These are phyloP conservation scores for Saccharomyces pastorianus DNA, from an alignment of 1,139 yeast species.

Conservation along the genomic window DNA sequence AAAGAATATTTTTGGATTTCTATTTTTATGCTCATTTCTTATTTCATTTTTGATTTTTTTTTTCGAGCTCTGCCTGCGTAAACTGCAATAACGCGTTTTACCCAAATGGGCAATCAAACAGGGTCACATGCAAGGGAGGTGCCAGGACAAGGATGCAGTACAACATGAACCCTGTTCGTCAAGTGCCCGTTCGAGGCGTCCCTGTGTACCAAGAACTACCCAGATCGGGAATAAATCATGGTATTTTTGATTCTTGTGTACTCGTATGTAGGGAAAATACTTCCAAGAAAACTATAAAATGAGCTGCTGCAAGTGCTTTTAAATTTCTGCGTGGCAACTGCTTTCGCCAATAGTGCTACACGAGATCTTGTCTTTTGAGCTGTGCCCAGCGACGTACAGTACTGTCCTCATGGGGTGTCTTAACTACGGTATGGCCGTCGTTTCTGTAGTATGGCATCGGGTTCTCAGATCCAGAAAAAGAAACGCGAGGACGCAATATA, in stretches of 20 bases:
- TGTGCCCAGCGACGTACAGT: neutral
- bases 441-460: neutral
- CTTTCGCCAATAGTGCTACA: neutral
- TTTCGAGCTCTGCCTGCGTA: neutral
- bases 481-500: neutral
- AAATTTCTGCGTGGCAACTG: neutral
- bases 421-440: neutral
- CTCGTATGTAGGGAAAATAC: neutral
- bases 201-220: neutral
- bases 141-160: no score
- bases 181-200: neutral
- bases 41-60: neutral
- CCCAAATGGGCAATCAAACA: neutral
- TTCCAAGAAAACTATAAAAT: neutral
- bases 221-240: no score
- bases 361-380: neutral
- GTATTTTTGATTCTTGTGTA: neutral
- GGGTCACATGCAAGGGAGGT: neutral
- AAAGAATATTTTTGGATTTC: neutral
- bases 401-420: neutral
- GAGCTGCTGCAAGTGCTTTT: neutral
- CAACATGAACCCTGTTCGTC: neutral
- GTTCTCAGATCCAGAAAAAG: neutral
- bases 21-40: neutral
- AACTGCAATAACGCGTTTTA: neutral